These are phyloP conservation scores for Blakeslea trispora DNA, from an alignment of 371 early-diverging fungal species.

Conservation along the genomic window DNA sequence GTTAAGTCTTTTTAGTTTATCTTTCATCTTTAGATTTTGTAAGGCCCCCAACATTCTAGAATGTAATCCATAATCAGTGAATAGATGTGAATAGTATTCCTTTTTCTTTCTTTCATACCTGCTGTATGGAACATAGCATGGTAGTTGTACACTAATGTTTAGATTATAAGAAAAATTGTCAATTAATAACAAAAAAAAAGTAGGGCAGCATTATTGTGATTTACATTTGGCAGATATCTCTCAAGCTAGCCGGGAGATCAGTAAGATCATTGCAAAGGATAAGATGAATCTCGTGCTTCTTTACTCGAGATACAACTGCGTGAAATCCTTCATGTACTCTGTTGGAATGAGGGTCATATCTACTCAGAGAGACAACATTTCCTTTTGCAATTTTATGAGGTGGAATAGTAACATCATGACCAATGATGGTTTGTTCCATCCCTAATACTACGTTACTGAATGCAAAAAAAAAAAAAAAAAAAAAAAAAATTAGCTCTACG, in stretches of 20 bases:
- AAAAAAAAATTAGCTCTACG: too few relatives aligned
- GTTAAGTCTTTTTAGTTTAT: too few relatives aligned
- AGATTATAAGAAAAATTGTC: neutral
- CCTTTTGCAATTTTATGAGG: too few relatives aligned
- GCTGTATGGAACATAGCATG: neutral
- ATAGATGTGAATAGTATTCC: neutral
- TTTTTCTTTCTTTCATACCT: neutral
- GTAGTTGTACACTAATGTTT: neutral
- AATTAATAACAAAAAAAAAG: neutral
- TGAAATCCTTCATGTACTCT: too few relatives aligned
- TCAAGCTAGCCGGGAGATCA: too few relatives aligned
- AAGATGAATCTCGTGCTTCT: too few relatives aligned
- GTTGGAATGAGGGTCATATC: too few relatives aligned
- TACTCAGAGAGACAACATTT: too few relatives aligned
- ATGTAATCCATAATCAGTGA: neutral
- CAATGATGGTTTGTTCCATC: neutral
- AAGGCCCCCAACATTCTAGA: conserved; percentile 3
- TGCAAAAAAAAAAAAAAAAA: neutral
- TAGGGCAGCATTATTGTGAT: too few relatives aligned
- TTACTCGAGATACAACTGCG: too few relatives aligned
- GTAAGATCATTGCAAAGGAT: too few relatives aligned
- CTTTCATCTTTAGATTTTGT: neutral
- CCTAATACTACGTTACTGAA: neutral
- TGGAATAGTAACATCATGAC: neutral
- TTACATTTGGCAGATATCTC: neutral